Conservation (phyloP, 2,329 filamentous ascomycete genomes). For the Epichloe bromicola region DNA sequence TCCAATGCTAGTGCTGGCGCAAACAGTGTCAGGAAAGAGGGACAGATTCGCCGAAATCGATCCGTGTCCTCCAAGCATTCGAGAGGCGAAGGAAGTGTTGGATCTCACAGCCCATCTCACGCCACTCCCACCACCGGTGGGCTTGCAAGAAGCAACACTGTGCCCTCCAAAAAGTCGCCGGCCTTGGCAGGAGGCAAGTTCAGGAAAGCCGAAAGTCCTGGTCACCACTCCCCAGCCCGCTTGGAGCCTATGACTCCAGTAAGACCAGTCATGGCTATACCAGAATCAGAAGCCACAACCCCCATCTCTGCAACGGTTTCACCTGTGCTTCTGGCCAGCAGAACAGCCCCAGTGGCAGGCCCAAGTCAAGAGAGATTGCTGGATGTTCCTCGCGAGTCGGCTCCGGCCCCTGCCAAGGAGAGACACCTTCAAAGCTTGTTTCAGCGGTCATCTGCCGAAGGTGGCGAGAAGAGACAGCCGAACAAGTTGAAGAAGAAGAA, state of each 20-base stretch:
- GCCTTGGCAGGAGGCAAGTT: slow-evolving; percentile 56
- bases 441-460: slow-evolving; percentile 49
- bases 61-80: slow-evolving; percentile 88
- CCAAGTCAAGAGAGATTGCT: slow-evolving; percentile 37
- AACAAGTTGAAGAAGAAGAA: slow-evolving; percentile 96
- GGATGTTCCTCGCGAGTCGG: slow-evolving; percentile 25
- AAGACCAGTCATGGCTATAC: slow-evolving; percentile 13
- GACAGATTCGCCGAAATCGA: slow-evolving; percentile 70
- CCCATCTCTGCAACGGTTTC: slow-evolving; percentile 17
- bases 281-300: slow-evolving; percentile 9
- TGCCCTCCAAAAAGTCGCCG: slow-evolving; percentile 82
- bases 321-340: slow-evolving; percentile 15
- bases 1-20: slow-evolving; percentile 84
- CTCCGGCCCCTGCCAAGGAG: slow-evolving; percentile 52
- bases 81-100: slow-evolving; percentile 57
- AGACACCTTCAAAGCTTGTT: slow-evolving; percentile 58
- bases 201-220: slow-evolving; percentile 25
- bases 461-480: slow-evolving; percentile 55
- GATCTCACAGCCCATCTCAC: slow-evolving; percentile 50
- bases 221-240: slow-evolving; percentile 19
- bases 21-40: slow-evolving; percentile 73
- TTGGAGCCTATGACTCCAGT: slow-evolving; percentile 26
- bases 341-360: slow-evolving; percentile 19
- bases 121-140: slow-evolving; percentile 42
- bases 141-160: slow-evolving; percentile 65